Conservation (phyloP, 441 rosid species). For the Daphne laureola region DNA sequence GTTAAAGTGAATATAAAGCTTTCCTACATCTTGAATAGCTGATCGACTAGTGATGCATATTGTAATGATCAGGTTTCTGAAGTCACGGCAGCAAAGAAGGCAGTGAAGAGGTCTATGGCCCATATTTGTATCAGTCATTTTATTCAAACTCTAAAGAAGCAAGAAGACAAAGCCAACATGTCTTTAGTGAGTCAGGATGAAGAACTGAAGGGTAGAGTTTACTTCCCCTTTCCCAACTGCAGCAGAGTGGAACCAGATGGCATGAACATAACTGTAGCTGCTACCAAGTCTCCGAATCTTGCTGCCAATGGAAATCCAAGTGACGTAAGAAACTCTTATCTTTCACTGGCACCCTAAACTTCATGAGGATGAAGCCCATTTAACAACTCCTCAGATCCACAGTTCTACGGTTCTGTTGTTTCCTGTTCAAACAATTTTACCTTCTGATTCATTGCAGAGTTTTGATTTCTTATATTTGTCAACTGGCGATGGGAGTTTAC, state of each 20-base stretch:
- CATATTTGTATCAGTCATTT: conserved; percentile 65
- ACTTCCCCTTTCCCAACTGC: conserved; percentile 20
- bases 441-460: conserved; percentile 34
- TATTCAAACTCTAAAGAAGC: conserved; percentile 36
- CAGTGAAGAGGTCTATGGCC: conserved; percentile 47
- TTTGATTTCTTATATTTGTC: conserved; percentile 64
- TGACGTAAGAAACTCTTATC: conserved; percentile 20
- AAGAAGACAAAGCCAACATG: conserved; percentile 27
- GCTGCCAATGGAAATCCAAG: conserved; percentile 16
- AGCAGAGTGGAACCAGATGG: conserved; percentile 18
- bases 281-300: conserved; percentile 9
- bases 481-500: conserved; percentile 24
- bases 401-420: background rate
- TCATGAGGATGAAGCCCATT: conserved; percentile 21
- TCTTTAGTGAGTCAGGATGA: conserved; percentile 23
- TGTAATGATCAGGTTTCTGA: conserved; percentile 26
- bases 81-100: conserved; percentile 20
- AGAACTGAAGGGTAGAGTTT: conserved; percentile 28
- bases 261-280: conserved; percentile 18
- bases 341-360: conserved; percentile 17
- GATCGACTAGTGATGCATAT: conserved; percentile 12
- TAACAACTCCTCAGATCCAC: conserved; percentile 36
- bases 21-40: conserved; percentile 10
- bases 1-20: background rate
- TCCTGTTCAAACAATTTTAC: conserved; percentile 6